phyloP scores from a whole-genome alignment of 2,329 filamentous ascomycete genomes.

The Tolypocladium tundrense region DNA sequence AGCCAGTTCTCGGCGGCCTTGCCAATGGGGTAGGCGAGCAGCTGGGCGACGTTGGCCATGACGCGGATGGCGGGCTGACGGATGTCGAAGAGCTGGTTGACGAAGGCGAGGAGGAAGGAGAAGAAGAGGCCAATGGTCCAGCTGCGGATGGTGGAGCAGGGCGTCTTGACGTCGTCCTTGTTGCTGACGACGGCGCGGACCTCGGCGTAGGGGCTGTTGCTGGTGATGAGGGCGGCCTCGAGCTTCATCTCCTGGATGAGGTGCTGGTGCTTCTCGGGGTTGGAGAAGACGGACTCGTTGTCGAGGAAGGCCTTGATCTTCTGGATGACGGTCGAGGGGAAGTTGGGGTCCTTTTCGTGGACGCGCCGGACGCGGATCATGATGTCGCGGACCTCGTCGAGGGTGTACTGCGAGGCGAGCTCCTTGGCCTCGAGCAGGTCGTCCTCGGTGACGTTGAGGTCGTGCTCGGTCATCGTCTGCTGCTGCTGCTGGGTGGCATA shows the following conservation, averaged over 20 bases:
- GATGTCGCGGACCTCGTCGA: conserved; percentile 32
- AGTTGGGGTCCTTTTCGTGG: conserved; percentile 33
- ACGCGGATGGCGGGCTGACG: conserved; percentile 45
- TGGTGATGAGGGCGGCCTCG: conserved; percentile 42
- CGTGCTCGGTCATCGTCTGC: conserved; percentile 19
- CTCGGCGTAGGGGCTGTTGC: conserved; percentile 47
- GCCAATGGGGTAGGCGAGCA: conserved; percentile 45
- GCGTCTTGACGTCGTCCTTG: conserved; percentile 38
- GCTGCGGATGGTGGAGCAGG: conserved; percentile 43
- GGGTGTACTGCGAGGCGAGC: conserved; percentile 29
- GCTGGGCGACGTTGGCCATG: conserved; percentile 44
- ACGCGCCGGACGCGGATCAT: conserved; percentile 29
- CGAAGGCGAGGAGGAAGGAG: conserved; percentile 35
- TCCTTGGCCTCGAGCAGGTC: conserved; percentile 35
- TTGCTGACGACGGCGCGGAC: conserved; percentile 46
- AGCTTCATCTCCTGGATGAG: conserved; percentile 45
- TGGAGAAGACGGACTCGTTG: conserved; percentile 31
- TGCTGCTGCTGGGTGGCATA: conserved; percentile 15
- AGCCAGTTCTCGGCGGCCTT: conserved; percentile 38
- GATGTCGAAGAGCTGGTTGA: conserved; percentile 49
- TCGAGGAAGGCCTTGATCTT: conserved; percentile 31
- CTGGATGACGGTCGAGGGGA: conserved; percentile 25
- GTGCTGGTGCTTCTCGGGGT: conserved; percentile 35
- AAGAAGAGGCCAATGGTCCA: conserved; percentile 45
- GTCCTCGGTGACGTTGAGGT: conserved; percentile 34